Percentiles rank a stretch among this genome's conserved stretches.
These are phyloP conservation scores for thale cress (Arabidopsis thaliana) DNA, from an alignment of 345 rosid species.

Conservation along the genomic window TAIR10.1 NC_003070.9:12120001-12120500, in stretches of 20 bases:
- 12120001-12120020: slow-evolving; percentile 66
- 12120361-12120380: background rate
- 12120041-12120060: slow-evolving; percentile 54
- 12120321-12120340: background rate
- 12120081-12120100: slow-evolving; percentile 53
- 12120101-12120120: slow-evolving; percentile 66
- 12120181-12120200: background rate
- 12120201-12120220: background rate
- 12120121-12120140: slow-evolving; percentile 64
- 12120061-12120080: slow-evolving; percentile 63
- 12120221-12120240: background rate
- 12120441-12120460: slow-evolving; percentile 67
- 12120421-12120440: slow-evolving; percentile 66
- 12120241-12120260: background rate
- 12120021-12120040: slow-evolving; percentile 55
- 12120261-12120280: background rate
- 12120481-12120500: slow-evolving; percentile 57
- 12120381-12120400: slow-evolving; percentile 21
- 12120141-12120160: slow-evolving; percentile 72
- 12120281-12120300: background rate
- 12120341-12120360: background rate
- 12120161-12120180: slow-evolving; percentile 11
- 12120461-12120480: slow-evolving; percentile 54
- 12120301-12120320: background rate
- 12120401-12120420: slow-evolving; percentile 19